Evolutionary conservation across 371 early-diverging fungal species (phyloP), one percentile per base, ranked within the genome.

Genomic region (Sporodiniella umbellata): DNA sequence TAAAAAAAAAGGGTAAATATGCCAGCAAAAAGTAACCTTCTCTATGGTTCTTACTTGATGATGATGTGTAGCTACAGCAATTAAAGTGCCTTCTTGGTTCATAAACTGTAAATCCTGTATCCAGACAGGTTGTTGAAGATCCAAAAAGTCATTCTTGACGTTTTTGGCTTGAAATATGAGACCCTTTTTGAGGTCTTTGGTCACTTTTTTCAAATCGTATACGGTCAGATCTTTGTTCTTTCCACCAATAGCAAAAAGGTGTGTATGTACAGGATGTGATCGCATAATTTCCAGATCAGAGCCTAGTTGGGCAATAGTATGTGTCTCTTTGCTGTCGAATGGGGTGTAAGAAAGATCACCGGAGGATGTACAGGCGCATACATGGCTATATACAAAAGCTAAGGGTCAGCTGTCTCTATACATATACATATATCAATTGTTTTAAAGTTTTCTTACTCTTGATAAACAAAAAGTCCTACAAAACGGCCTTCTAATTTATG

Each of bases 81-180:
- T 31, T 23, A 68, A 54, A 8, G 72, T 76, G 0, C 64, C 62
- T 14, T 79, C 70, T 25, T 71, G 58, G 42, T 80, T 79, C 56
- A 84, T 49, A 56, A 88, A 94, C 59, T 81, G 81, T 39, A 94
- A 53, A 56, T 92, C 92, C 2, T 90, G 91, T 43, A 93, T 84
- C 89, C 92, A 92, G 4, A 96, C 83, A 3, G 93, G 92, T 19
- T 87, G 86, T 17, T 87, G 80, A 51, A 96, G 58, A 62, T 90
- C 89, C 56, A 96, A 70, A 48, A 80, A 70, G 48, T 94, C 93
- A 62, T 88, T 83, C 44, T 67, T 64, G n/a, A 88, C 81, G 56
- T 89, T 85, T 56, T 84, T 80, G 24, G 87, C 81, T 44, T 74
- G 75, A 56, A 84, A 85, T 7, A 85, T 5, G 22, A 80, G 70